Base-by-base conservation (phyloP, 2,329 filamentous ascomycete genomes). In the Fusarium graminum region DNA sequence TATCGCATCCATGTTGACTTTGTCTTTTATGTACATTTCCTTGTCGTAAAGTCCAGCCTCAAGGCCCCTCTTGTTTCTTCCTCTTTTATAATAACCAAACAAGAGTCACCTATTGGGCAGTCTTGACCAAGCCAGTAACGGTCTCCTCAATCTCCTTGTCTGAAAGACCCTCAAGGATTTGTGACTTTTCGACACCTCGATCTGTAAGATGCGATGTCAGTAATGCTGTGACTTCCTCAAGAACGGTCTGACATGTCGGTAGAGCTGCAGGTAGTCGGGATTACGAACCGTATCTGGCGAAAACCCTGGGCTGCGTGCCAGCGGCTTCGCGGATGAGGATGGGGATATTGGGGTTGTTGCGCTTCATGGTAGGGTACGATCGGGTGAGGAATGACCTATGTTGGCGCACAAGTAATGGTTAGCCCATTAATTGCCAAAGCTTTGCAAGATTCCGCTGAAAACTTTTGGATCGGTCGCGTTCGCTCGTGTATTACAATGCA, bases 311-410 rank as follows among this genome's bases (percentile, higher is more conserved):
- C 77, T 91, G 83, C 53, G 92, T 92, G 75, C 92, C 93, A 72
- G 88, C 83, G 52, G 94, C 95, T 84, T 98, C 95, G 77, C 95
- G 92, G 75, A 99, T 89, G 84, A 99, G 85, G 80, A 99, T 98
- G 53, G 95, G 95, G 46, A 87, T 94, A 80, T 92, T 84, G 57
- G 95, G 95, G 84, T 99, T 99, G 86, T 94, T 92, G 86, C 97
- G 96, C 89, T 99, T 99, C 94, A 99, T 98, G 62, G 92, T 95
- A 44, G 95, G 95, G 81, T 99, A 99, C 70, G 93, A 90, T 78
- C 92, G 89, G 69, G 90, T 90, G 70, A 99, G 86, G 82, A 99
- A 99, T 29, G 91, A 90, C 79, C 95, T 97, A 41, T 36, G 73
- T 49, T 45, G 50, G 30, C 22, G 52, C 53, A 22, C 22, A 34